Evolutionary conservation across 176 grass and related monocot genomes (phyloP).

Genomic region (Melocanna baccifera): DNA sequence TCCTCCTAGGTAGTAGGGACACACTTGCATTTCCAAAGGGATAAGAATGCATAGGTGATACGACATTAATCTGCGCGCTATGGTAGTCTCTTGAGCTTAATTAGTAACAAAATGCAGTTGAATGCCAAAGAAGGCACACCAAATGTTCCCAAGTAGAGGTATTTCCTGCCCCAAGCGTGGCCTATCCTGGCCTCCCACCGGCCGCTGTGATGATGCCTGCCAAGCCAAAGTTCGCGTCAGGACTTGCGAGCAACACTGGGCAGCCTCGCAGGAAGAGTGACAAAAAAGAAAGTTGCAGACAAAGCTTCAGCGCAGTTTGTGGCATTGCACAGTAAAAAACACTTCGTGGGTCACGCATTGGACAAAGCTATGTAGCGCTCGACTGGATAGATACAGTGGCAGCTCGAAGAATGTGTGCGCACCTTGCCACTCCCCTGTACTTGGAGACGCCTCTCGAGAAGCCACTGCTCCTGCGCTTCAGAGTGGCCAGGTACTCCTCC

Average conservation of each 20-base stretch:
- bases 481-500: slow-evolving; percentile 55
- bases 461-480: slow-evolving; percentile 66
- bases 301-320: not conserved
- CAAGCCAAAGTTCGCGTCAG: not conserved
- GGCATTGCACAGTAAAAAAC: not conserved
- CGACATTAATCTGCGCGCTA: not conserved
- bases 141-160: slow-evolving; percentile 39
- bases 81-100: not conserved
- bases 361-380: not conserved
- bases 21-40: not conserved
- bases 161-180: not conserved
- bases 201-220: slow-evolving; percentile 42
- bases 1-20: not conserved
- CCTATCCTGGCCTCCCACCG: slow-evolving; percentile 59
- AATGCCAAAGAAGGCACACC: not conserved
- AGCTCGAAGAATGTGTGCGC: not conserved
- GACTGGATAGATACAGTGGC: not conserved
- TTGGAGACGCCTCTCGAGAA: slow-evolving; percentile 76
- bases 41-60: not conserved
- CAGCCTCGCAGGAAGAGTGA: no score
- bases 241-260: not conserved
- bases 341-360: not conserved
- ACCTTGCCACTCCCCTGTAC: slow-evolving; percentile 88
- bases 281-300: not conserved
- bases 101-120: not conserved